Evolutionary conservation across 441 rosid species (phyloP).

Genomic region (Corymbia calophylla): DNA sequence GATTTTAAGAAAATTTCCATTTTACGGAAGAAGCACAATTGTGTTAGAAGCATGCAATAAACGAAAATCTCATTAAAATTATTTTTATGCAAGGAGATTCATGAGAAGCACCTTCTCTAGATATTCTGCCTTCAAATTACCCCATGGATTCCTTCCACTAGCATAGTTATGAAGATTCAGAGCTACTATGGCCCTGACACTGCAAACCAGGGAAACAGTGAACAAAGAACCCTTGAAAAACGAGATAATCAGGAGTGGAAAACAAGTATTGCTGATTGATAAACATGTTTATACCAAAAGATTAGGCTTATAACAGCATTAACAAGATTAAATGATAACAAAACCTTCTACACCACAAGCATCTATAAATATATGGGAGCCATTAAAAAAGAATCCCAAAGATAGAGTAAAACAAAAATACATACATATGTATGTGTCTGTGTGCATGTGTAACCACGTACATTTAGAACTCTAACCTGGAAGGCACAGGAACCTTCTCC

Average conservation of each 20-base stretch:
- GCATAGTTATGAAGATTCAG: conserved; percentile 88
- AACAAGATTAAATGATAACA: neutral
- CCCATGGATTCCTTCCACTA: conserved; percentile 98
- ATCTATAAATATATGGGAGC: neutral
- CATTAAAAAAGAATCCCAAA: neutral
- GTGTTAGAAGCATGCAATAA: neutral
- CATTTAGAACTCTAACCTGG: conserved; percentile 42
- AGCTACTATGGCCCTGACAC: conserved; percentile 91
- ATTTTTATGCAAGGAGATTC: neutral
- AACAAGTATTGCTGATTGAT: neutral
- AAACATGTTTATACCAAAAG: neutral
- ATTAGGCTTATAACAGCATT: neutral
- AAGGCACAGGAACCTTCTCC: conserved; percentile 80
- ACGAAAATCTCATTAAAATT: neutral
- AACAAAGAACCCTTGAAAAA: neutral
- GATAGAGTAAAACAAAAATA: neutral
- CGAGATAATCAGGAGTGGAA: neutral
- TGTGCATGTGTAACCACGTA: neutral
- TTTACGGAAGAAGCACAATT: neutral
- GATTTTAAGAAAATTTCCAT: neutral
- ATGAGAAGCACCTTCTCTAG: conserved; percentile 60
- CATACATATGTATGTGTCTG: neutral
- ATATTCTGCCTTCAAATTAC: conserved; percentile 66
- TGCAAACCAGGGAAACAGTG: conserved; percentile 14
- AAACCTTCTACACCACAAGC: neutral